Percentiles rank a stretch among this genome's conserved stretches.
Conservation (phyloP, 306 rosid species). For the Cajanus cajan region DNA sequence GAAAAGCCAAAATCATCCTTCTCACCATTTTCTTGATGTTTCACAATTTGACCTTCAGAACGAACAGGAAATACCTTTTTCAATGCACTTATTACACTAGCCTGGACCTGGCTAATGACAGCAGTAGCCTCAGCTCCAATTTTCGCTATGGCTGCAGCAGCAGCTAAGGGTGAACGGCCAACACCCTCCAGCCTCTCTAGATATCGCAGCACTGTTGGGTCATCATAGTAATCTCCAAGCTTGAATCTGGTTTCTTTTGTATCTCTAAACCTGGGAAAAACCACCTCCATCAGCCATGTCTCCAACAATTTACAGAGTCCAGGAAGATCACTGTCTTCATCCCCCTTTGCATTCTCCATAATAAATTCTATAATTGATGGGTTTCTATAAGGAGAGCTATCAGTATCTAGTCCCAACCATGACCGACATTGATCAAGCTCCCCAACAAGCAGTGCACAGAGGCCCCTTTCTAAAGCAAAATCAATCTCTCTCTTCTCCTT, state of each 20-base stretch:
- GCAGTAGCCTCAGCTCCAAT: constrained; percentile 97
- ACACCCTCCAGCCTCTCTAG: constrained; percentile 78
- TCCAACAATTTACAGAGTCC: constrained; percentile 93
- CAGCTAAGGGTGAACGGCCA: constrained; percentile 91
- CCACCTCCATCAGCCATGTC: constrained; percentile 93
- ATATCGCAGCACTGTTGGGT: constrained; percentile 81
- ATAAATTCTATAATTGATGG: constrained; percentile 76
- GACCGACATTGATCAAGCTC: constrained; percentile 80
- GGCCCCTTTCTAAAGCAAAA: constrained; percentile 93
- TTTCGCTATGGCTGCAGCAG: constrained; percentile 93
- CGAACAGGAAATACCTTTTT: constrained; percentile 82
- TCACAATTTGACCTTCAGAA: constrained; percentile 44
- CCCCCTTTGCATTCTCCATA: constrained; percentile 71
- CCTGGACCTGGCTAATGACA: constrained; percentile 83
- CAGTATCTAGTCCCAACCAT: constrained; percentile 86
- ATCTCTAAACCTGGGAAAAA: constrained; percentile 91
- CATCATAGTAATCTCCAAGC: constrained; percentile 96
- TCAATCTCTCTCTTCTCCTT: constrained; percentile 70
- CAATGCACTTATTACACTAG: constrained; percentile 74
- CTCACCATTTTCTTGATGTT: constrained; percentile 45
- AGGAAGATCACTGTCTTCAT: constrained; percentile 83
- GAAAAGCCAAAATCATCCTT: constrained; percentile 44
- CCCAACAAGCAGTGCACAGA: constrained; percentile 93
- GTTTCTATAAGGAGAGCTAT: constrained; percentile 75
- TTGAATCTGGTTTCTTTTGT: constrained; percentile 61